A percentile compares a stretch with the other conserved stretches of the same genome.
These are phyloP conservation scores for Fraxinus dipetala DNA, from an alignment of 305 asterid genomes.

Conservation along the genomic window DNA sequence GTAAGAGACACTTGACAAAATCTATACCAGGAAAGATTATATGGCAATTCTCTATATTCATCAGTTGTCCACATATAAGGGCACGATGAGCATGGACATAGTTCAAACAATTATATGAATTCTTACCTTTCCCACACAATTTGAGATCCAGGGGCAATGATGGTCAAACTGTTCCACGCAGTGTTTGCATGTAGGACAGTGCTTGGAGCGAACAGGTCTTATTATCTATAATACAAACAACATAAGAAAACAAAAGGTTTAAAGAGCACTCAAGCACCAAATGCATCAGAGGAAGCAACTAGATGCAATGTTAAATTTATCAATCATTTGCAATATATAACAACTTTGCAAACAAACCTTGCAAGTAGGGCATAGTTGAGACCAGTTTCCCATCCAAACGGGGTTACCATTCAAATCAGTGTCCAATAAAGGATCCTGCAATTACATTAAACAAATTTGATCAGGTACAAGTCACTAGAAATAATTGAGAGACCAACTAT, in stretches of 20 bases:
- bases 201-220: slow-evolving; percentile 95
- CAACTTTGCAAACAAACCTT: slow-evolving; percentile 51
- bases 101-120: slow-evolving; percentile 11
- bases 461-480: slow-evolving; percentile 7
- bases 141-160: slow-evolving; percentile 99
- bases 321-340: not conserved
- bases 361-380: slow-evolving; percentile 99
- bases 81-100: slow-evolving; percentile 9
- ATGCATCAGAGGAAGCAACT: slow-evolving; percentile 19
- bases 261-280: slow-evolving; percentile 17
- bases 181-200: slow-evolving; percentile 79
- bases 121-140: slow-evolving; percentile 91
- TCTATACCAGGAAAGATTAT: not conserved
- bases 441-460: slow-evolving; percentile 21
- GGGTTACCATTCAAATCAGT: slow-evolving; percentile 65
- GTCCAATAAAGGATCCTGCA: slow-evolving; percentile 75
- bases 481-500: slow-evolving; percentile 21
- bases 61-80: slow-evolving; percentile 12
- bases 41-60: not conserved
- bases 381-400: slow-evolving; percentile 85
- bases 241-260: slow-evolving; percentile 20
- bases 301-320: slow-evolving; percentile 17
- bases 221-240: slow-evolving; percentile 53
- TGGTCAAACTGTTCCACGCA: slow-evolving; percentile 98
- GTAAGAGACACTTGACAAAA: slow-evolving; percentile 9